Evolutionary conservation across 257 asterid species (phyloP), one percentile per base, ranked within the genome.

Genomic region (Solanum paucissectum): DNA sequence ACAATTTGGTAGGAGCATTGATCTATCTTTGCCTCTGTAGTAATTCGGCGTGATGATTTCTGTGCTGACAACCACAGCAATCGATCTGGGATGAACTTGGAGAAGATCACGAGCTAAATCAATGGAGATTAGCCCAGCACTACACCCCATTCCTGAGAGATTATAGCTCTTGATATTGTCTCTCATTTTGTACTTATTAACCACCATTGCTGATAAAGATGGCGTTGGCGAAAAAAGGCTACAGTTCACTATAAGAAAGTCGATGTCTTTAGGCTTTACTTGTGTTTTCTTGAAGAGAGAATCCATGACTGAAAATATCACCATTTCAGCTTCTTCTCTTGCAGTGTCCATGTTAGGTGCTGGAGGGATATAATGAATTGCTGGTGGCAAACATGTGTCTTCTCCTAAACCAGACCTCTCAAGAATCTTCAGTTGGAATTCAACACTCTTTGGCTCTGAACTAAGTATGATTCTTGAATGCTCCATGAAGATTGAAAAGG

Each of bases 91-190:
- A 81, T 90, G 42, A 42, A 82, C 89, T 69, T 68, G 86, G 23
- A 90, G 89, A 84, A 90, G 84, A 68, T 87, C 90, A 12, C 88
- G 90, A 64, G 90, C 92, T 76, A 90, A 83, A 64, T 87, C 89
- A 18, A 90, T 82, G 32, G 92, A 83, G 21, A 90, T 90, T n/a
- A 90, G 12, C 11, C 92, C 92, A 4, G 90, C 92, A 76, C 94
- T 93, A 72, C 97, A 94, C 7, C 98, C 98, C 98, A 93, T 94
- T 12, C 96, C 96, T 5, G 98, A 94, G 1, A 94, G 87, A 29
- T 93, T 94, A 83, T 89, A 94, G 89, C 94, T 93, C 90, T 88
- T 93, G 0, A 94, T 86, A 7, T 93, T 92, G 72, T 95, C 91
- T 58, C 96, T 90, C 91, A 94, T 79, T 27, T 88, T 92, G 87